Evolutionary conservation across 306 rosid species (phyloP).

Genomic region (Cucurbita moschata): DNA sequence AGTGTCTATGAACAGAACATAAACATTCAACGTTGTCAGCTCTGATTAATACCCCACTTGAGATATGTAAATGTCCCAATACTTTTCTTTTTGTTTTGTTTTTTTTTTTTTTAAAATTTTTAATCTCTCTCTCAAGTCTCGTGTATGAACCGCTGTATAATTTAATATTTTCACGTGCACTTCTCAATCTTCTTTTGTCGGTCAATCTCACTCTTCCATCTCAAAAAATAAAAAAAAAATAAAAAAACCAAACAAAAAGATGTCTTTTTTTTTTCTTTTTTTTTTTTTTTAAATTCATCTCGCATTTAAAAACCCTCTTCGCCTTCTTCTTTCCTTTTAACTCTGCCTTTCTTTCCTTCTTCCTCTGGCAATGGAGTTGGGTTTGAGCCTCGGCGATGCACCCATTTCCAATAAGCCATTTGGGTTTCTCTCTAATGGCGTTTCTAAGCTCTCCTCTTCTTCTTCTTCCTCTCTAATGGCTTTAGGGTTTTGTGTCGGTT

Average conservation of each 20-base stretch:
- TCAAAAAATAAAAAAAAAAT: neutral
- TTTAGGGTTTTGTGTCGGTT: slow-evolving; percentile 32
- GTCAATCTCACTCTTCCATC: slow-evolving; percentile 39
- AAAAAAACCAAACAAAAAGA: neutral
- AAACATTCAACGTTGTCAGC: neutral
- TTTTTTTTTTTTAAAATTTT: neutral
- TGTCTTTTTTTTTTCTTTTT: too few relatives aligned
- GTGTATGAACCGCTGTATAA: slow-evolving; percentile 26
- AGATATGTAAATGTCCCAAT: neutral
- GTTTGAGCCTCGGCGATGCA: slow-evolving; percentile 63
- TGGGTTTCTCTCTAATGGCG: slow-evolving; percentile 21
- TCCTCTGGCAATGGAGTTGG: slow-evolving; percentile 48
- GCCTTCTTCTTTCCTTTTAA: neutral
- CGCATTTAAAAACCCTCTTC: neutral
- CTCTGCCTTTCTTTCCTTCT: neutral
- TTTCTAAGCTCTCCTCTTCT: neutral
- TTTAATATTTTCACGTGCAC: slow-evolving; percentile 76
- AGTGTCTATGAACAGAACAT: neutral
- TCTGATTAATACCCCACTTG: neutral
- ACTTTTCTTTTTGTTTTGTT: neutral
- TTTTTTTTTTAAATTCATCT: neutral
- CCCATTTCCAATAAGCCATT: slow-evolving; percentile 25
- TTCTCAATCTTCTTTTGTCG: slow-evolving; percentile 75
- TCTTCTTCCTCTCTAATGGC: slow-evolving; percentile 8
- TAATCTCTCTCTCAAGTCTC: neutral